Percentiles rank a stretch among this genome's conserved stretches.
Evolutionary conservation across 2,329 filamentous ascomycete species (phyloP).

Genomic region (Xylaria sp.): DNA sequence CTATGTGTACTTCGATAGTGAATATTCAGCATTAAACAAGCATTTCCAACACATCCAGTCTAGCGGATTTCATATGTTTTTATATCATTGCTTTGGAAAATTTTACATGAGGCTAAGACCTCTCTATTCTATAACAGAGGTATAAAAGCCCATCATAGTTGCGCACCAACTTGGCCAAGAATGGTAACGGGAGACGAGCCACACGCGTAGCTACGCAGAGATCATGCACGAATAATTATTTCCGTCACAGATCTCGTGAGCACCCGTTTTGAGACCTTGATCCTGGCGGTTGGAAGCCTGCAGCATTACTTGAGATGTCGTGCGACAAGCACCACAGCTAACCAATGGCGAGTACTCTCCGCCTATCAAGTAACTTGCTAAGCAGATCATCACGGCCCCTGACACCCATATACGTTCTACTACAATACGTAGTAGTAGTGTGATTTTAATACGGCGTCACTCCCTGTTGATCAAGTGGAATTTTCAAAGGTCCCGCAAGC

Average conservation of each 20-base stretch:
- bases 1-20: not conserved
- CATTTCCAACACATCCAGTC: not conserved
- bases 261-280: slow-evolving; percentile 41
- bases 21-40: not conserved
- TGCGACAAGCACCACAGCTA: slow-evolving; percentile 40
- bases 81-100: not conserved
- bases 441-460: not conserved
- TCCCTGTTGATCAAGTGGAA: not conserved
- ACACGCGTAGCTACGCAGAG: slow-evolving; percentile 46
- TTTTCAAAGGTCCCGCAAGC: slow-evolving; percentile 5
- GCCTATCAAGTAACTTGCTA: too few relatives aligned
- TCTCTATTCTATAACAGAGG: not conserved
- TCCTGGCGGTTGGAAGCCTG: slow-evolving; percentile 47
- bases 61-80: not conserved
- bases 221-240: slow-evolving; percentile 48
- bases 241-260: slow-evolving; percentile 48
- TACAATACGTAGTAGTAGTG: not conserved
- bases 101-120: slow-evolving; percentile 3
- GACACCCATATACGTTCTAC: not conserved
- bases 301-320: slow-evolving; percentile 44
- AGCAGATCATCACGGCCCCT: not conserved
- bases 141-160: slow-evolving; percentile 3
- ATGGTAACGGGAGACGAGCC: slow-evolving; percentile 49
- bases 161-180: slow-evolving; percentile 42
- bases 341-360: slow-evolving; percentile 17